These are phyloP conservation scores for Bipolaris oryzae DNA, from an alignment of 2,329 filamentous ascomycete genomes.

Conservation along the genomic window DNA sequence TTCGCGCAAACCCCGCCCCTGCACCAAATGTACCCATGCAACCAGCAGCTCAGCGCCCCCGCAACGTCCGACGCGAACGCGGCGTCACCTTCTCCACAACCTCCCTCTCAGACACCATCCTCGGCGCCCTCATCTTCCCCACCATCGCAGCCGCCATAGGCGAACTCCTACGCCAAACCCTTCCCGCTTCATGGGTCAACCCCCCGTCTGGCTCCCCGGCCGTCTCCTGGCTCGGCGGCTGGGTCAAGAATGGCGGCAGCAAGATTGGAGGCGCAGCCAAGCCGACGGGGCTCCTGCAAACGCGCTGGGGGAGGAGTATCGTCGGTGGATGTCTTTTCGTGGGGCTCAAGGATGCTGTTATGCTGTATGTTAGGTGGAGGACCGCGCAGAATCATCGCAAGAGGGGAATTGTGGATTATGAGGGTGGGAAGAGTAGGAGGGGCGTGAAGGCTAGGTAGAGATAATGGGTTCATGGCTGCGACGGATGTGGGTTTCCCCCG, in stretches of 20 bases:
- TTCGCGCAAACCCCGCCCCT: conserved; percentile 33
- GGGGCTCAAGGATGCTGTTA: conserved; percentile 73
- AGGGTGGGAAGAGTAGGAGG: neutral
- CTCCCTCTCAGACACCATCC: conserved; percentile 63
- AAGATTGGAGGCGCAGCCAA: conserved; percentile 31
- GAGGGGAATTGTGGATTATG: conserved; percentile 54
- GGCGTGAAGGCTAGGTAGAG: no score
- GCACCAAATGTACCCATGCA: conserved; percentile 38
- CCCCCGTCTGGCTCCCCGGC: conserved; percentile 46
- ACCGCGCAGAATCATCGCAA: conserved; percentile 56
- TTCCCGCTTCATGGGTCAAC: conserved; percentile 70
- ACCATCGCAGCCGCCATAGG: conserved; percentile 80
- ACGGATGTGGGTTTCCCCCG: no score
- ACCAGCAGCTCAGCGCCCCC: conserved; percentile 28
- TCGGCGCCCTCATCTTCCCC: conserved; percentile 79
- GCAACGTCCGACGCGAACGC: conserved; percentile 50
- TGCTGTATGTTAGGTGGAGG: conserved; percentile 63
- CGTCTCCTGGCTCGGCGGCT: conserved; percentile 32
- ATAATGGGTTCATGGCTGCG: no score
- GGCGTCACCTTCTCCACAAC: conserved; percentile 61
- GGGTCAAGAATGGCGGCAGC: conserved; percentile 20
- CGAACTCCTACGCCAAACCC: conserved; percentile 69
- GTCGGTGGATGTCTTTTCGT: conserved; percentile 89
- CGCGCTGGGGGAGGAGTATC: conserved; percentile 86
- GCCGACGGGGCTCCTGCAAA: conserved; percentile 73